These are phyloP conservation scores for Polyplosphaeria fusca DNA, from an alignment of 495 filamentous ascomycete genomes.

Conservation along the genomic window DNA sequence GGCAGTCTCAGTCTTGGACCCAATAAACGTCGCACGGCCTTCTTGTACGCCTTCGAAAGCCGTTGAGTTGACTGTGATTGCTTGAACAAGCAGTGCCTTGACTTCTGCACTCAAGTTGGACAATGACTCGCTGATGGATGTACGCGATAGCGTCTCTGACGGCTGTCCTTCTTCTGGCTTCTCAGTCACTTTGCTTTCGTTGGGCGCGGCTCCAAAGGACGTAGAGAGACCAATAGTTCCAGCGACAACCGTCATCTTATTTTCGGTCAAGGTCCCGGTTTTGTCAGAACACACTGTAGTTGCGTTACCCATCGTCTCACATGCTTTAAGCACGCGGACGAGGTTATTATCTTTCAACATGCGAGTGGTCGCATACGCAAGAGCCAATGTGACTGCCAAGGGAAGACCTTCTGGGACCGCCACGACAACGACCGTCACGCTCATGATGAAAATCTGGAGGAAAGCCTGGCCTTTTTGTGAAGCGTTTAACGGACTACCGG, in stretches of 20 bases:
- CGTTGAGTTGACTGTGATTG: slow-evolving; percentile 63
- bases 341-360: slow-evolving; percentile 97
- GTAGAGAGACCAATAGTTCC: too few species aligned
- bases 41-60: slow-evolving; percentile 60
- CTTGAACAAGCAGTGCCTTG: slow-evolving; percentile 53
- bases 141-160: slow-evolving; percentile 32
- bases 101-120: too few species aligned
- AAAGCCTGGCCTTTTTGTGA: slow-evolving; percentile 82
- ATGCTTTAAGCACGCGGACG: slow-evolving; percentile 84
- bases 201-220: too few species aligned
- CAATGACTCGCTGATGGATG: slow-evolving; percentile 22
- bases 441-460: slow-evolving; percentile 88
- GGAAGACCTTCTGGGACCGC: slow-evolving; percentile 93
- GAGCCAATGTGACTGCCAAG: slow-evolving; percentile 87
- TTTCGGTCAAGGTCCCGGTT: slow-evolving; percentile 88
- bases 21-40: slow-evolving; percentile 56
- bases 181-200: background rate
- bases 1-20: slow-evolving; percentile 69
- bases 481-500: slow-evolving; percentile 52
- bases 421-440: slow-evolving; percentile 92
- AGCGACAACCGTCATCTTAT: slow-evolving; percentile 67
- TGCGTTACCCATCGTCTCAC: slow-evolving; percentile 98
- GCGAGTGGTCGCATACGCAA: slow-evolving; percentile 89
- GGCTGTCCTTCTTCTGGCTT: slow-evolving; percentile 35
- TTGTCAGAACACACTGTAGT: slow-evolving; percentile 97